Percentiles rank a stretch among this genome's conserved stretches.
These are phyloP conservation scores for Aspergillus affinis DNA, from an alignment of 495 filamentous ascomycete genomes.

Conservation along the genomic window DNA sequence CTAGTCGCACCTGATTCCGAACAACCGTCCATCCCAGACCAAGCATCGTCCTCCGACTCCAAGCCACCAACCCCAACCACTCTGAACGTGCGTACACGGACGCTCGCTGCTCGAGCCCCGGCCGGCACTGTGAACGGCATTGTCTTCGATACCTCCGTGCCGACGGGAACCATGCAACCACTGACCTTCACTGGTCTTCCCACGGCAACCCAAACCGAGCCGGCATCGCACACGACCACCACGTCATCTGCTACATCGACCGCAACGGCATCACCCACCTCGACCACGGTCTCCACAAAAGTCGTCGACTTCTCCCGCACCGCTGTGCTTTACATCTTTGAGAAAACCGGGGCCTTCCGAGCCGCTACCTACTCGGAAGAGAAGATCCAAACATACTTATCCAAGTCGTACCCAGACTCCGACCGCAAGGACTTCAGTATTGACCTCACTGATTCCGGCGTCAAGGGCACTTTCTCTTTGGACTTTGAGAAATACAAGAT, in stretches of 20 bases:
- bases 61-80: slow-evolving; percentile 9
- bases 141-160: slow-evolving; percentile 32
- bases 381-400: slow-evolving; percentile 38
- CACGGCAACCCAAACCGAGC: slow-evolving; percentile 9
- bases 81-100: slow-evolving; percentile 18
- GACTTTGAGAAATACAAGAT: slow-evolving; percentile 47
- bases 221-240: not conserved
- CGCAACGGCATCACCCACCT: slow-evolving; percentile 16
- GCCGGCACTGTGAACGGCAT: slow-evolving; percentile 46
- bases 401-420: slow-evolving; percentile 23
- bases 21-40: slow-evolving; percentile 11
- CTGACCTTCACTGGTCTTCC: not conserved
- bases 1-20: not conserved
- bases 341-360: slow-evolving; percentile 44
- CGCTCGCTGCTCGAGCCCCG: slow-evolving; percentile 30
- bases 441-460: slow-evolving; percentile 19
- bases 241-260: slow-evolving; percentile 15
- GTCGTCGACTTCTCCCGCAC: slow-evolving; percentile 49
- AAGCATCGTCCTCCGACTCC: slow-evolving; percentile 3
- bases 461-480: slow-evolving; percentile 36
- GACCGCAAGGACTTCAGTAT: slow-evolving; percentile 12
- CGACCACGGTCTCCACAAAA: slow-evolving; percentile 14
- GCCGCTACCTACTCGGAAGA: slow-evolving; percentile 35
- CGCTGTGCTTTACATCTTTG: slow-evolving; percentile 51
- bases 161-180: not conserved